phyloP scores from a whole-genome alignment of 768 basidiomycete genomes.

The Tricholoma matsutake region DNA sequence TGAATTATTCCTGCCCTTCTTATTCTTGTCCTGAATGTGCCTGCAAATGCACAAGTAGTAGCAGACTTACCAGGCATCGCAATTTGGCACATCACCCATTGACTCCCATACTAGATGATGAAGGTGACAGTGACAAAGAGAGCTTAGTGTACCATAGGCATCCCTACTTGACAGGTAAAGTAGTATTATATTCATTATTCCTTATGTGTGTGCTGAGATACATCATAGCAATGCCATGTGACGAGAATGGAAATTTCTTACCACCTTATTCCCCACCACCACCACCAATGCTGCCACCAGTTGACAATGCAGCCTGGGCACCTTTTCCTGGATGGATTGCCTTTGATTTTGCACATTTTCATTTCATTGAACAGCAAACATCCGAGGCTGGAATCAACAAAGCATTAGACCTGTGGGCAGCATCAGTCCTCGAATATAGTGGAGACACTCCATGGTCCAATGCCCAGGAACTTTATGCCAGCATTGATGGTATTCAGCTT shows the following conservation, averaged over 20 bases:
- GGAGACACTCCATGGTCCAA: too few relatives aligned
- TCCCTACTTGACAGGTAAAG: background rate
- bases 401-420: background rate
- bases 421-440: background rate
- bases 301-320: background rate
- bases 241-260: background rate
- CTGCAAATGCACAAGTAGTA: background rate
- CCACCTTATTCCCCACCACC: background rate
- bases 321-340: background rate
- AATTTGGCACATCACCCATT: background rate
- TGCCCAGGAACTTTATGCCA: background rate
- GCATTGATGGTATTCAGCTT: background rate
- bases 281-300: background rate
- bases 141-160: background rate
- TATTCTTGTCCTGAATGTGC: background rate
- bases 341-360: background rate
- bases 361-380: background rate
- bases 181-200: background rate
- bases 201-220: background rate
- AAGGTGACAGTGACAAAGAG: background rate
- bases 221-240: background rate
- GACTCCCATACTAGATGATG: background rate
- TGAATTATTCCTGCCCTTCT: background rate
- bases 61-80: background rate
- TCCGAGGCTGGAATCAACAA: background rate